Evolutionary conservation across 306 rosid genomes (phyloP), one percentile per base, ranked within the genome.

Genomic region (Fragaria ananassa): DNA sequence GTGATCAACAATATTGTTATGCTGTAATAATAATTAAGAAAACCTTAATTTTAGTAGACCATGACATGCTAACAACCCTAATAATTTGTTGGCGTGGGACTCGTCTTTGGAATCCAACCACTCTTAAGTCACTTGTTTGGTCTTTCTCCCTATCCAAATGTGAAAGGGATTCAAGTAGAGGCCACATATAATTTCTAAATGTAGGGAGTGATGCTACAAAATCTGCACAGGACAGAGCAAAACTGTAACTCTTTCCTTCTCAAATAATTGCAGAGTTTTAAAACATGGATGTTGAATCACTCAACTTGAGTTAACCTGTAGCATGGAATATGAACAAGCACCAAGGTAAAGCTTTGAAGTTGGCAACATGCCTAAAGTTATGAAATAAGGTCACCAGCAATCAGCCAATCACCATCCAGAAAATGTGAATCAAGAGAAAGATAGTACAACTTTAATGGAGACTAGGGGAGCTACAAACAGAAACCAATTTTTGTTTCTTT

Each of bases 11-110:
- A 17, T 37, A 35, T 45, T 58, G 1, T 58, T 63, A 37, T 34
- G 39, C 7, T 18, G 39, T 62, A 15, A 15, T 62, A 68, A n/a
- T 14, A 14, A 35, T 21, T 21, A 27, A 60, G 45, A 29, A 17
- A 74, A 50, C 44, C 76, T 62, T 61, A 10, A 46, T 39, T n/a
- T 11, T 64, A 8, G 34, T 4, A 65, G 76, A 79, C 50, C 34
- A 71, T 54, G 83, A 79, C 86, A 56, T 75, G 2, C 44, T 74
- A 83, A 75, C 86, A n/a, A 57, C 75, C 76, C 25, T 56, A 29
- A 67, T 71, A 54, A 71, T 63, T 64, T 44, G 17, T 39, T 76
- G 79, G 8, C n/a, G 81, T 76, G 77, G 54, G 70, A 78, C 76
- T 25, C 49, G 3, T 34, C 17, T 35, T 41, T 58, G 25, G 46